Evolutionary conservation across 306 rosid species (phyloP).

Genomic region (Fagus sylvatica): DNA sequence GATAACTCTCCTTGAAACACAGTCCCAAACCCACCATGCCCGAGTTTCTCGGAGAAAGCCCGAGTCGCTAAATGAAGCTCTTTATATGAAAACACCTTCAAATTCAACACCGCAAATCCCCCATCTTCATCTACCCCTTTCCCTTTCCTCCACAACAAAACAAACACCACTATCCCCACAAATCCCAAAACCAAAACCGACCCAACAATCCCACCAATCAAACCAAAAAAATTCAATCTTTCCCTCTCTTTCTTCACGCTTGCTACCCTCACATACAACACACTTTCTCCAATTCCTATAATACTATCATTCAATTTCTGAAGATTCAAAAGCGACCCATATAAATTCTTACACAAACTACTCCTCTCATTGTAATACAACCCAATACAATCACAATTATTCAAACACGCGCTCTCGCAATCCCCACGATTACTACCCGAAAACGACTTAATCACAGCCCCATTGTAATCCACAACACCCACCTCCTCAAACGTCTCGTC

Average conservation of each 20-base stretch:
- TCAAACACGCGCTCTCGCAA: slow-evolving; percentile 52
- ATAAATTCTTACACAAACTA: slow-evolving; percentile 40
- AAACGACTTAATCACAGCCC: slow-evolving; percentile 15
- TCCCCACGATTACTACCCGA: slow-evolving; percentile 9
- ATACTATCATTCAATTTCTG: slow-evolving; percentile 36
- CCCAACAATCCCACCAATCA: slow-evolving; percentile 48
- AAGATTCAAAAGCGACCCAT: slow-evolving; percentile 54
- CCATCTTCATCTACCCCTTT: slow-evolving; percentile 40
- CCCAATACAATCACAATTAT: slow-evolving; percentile 56
- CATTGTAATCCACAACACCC: slow-evolving; percentile 33
- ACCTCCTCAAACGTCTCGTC: slow-evolving; percentile 43
- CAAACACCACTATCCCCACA: slow-evolving; percentile 29
- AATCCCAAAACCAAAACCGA: slow-evolving; percentile 40
- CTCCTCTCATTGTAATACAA: slow-evolving; percentile 27
- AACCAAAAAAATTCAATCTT: slow-evolving; percentile 25
- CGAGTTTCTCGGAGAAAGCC: slow-evolving; percentile 70
- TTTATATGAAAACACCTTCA: slow-evolving; percentile 66
- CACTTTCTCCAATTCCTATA: neutral
- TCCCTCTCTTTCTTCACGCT: slow-evolving; percentile 12
- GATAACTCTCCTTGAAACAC: slow-evolving; percentile 70
- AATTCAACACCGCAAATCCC: slow-evolving; percentile 41
- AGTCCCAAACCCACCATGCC: slow-evolving; percentile 89
- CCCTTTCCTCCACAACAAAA: slow-evolving; percentile 32
- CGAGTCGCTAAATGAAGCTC: slow-evolving; percentile 71
- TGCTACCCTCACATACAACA: slow-evolving; percentile 48